A percentile compares a stretch with the other conserved stretches of the same genome.
Evolutionary conservation across 805 yeast genomes (phyloP).

Genomic region (Yarrowia porcina): DNA sequence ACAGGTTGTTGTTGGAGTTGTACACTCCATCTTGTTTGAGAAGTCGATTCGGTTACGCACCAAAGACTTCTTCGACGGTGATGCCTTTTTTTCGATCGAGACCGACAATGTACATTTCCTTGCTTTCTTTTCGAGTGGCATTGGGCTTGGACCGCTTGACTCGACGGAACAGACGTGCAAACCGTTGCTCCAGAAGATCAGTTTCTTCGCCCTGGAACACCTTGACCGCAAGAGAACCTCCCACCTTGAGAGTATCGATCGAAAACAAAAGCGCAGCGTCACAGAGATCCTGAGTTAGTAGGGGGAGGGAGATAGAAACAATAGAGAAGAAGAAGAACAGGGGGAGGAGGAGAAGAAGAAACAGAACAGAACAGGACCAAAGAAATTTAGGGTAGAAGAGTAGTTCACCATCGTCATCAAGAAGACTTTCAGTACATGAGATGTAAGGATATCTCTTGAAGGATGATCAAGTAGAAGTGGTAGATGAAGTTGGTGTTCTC

Average conservation of each 20-base stretch:
- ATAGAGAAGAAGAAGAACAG: neutral
- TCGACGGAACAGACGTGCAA: conserved; percentile 55
- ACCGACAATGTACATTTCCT: conserved; percentile 79
- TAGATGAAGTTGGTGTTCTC: too few relatives aligned
- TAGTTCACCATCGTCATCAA: neutral
- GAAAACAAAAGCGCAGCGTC: conserved; percentile 84
- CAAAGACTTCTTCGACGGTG: conserved; percentile 30
- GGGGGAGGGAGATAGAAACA: too few relatives aligned
- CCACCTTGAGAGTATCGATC: conserved; percentile 60
- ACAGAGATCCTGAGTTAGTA: conserved; percentile 59
- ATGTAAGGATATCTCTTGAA: too few relatives aligned
- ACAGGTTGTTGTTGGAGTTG: neutral
- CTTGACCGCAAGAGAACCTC: conserved; percentile 78
- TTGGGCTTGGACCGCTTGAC: conserved; percentile 75
- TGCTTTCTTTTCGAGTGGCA: conserved; percentile 74
- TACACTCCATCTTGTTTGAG: neutral
- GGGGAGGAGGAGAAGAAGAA: too few relatives aligned
- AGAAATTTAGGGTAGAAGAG: too few relatives aligned
- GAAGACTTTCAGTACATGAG: too few relatives aligned
- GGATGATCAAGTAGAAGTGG: too few relatives aligned
- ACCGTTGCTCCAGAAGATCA: conserved; percentile 52
- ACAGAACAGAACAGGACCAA: too few relatives aligned
- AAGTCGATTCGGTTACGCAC: neutral
- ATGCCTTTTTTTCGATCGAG: conserved; percentile 43
- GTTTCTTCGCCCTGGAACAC: conserved; percentile 84